Evolutionary conservation across 371 early-diverging fungal genomes (phyloP).

Genomic region (Mucor mucedo): DNA sequence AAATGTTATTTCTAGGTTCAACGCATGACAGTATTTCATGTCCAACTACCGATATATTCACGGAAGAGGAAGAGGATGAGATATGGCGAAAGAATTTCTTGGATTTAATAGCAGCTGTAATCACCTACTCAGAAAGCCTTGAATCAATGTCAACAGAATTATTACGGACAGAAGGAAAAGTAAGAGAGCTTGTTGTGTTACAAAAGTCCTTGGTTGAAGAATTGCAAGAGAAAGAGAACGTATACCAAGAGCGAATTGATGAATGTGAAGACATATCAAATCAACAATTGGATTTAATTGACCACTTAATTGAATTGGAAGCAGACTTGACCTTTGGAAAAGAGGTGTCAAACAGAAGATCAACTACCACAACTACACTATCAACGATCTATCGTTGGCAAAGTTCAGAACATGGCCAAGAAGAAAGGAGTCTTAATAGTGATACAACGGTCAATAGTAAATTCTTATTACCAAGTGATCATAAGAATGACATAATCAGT

Average conservation of each 20-base stretch:
- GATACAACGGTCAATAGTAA: slow-evolving; percentile 1
- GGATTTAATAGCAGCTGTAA: slow-evolving; percentile 24
- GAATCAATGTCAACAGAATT: slow-evolving; percentile 35
- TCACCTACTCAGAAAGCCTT: slow-evolving; percentile 28
- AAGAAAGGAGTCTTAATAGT: slow-evolving; percentile 1
- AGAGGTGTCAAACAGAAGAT: slow-evolving; percentile 1
- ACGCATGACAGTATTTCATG: slow-evolving; percentile 16
- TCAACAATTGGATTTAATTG: slow-evolving; percentile 26
- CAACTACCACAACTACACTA: slow-evolving; percentile 7
- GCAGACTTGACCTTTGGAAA: background rate
- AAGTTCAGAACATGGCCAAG: slow-evolving; percentile 17
- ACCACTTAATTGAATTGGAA: slow-evolving; percentile 21
- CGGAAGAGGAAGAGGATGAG: slow-evolving; percentile 15
- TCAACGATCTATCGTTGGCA: slow-evolving; percentile 14
- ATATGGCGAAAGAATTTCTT: slow-evolving; percentile 29
- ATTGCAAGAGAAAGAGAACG: slow-evolving; percentile 26
- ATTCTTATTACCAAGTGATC: background rate
- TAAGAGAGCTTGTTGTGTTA: slow-evolving; percentile 25
- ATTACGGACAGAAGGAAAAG: slow-evolving; percentile 24
- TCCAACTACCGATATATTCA: slow-evolving; percentile 23
- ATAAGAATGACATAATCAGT: slow-evolving; percentile 7
- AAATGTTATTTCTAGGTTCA: background rate
- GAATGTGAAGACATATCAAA: slow-evolving; percentile 33
- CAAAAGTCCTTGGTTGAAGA: slow-evolving; percentile 22
- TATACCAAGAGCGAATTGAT: slow-evolving; percentile 20